Conservation (phyloP, 2,329 filamentous ascomycete genomes). For the Ramularia endophylla region DNA sequence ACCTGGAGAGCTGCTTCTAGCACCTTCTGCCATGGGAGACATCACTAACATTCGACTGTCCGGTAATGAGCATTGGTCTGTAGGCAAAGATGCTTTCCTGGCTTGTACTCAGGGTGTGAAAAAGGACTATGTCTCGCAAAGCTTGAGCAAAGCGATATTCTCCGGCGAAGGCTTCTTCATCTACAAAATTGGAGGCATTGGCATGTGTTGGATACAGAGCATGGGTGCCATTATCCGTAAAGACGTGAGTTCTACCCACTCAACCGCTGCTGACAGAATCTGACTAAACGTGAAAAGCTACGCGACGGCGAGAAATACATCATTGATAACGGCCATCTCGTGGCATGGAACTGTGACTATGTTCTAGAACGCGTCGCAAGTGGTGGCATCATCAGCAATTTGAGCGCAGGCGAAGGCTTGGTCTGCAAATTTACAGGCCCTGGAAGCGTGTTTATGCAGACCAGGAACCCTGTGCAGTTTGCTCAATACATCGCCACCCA, state of each 20-base stretch:
- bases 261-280: too few relatives aligned
- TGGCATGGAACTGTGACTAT: constrained; percentile 97
- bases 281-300: constrained; percentile 36
- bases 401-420: constrained; percentile 77
- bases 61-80: constrained; percentile 69
- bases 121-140: constrained; percentile 74
- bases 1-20: constrained; percentile 83
- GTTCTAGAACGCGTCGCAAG: constrained; percentile 82
- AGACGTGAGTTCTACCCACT: constrained; percentile 66
- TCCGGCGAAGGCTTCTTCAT: constrained; percentile 85
- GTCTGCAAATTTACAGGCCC: constrained; percentile 91
- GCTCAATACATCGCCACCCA: constrained; percentile 46
- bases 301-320: constrained; percentile 62
- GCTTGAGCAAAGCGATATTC: constrained; percentile 82
- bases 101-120: constrained; percentile 72
- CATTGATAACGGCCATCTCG: constrained; percentile 66
- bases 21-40: constrained; percentile 74
- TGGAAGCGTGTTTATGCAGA: constrained; percentile 88
- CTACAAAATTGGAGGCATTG: constrained; percentile 71
- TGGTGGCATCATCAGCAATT: constrained; percentile 84
- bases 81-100: constrained; percentile 81
- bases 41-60: constrained; percentile 69
- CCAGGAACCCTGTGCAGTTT: constrained; percentile 69
- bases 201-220: constrained; percentile 82
- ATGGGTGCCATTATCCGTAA: constrained; percentile 95